Conservation (phyloP, 441 rosid genomes). For the Populus hybrid region DNA sequence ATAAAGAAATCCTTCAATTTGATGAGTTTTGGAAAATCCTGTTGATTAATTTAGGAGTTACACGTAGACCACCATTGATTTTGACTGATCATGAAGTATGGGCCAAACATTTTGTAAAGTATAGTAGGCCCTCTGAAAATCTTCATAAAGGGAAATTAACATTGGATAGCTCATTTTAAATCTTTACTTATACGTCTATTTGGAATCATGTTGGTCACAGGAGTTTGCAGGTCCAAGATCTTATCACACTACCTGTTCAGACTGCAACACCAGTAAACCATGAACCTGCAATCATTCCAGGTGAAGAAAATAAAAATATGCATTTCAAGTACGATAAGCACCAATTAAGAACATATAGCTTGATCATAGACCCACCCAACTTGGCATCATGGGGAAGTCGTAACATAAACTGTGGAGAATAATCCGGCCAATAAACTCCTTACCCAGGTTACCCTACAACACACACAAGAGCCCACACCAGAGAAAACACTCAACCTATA, state of each 20-base stretch:
- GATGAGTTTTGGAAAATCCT: neutral
- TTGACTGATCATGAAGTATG: neutral
- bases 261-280: slow-evolving; percentile 40
- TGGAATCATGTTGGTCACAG: slow-evolving; percentile 40
- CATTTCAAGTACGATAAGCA: too few relatives aligned
- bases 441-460: too few relatives aligned
- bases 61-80: neutral
- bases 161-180: neutral
- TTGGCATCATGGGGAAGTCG: too few relatives aligned
- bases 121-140: slow-evolving; percentile 3
- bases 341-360: too few relatives aligned
- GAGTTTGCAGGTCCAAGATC: slow-evolving; percentile 91
- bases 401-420: too few relatives aligned
- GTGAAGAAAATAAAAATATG: slow-evolving; percentile 19
- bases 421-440: too few relatives aligned
- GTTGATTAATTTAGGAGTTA: neutral
- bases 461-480: too few relatives aligned
- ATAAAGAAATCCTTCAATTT: neutral
- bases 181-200: too few relatives aligned
- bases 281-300: slow-evolving; percentile 91
- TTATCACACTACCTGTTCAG: slow-evolving; percentile 68
- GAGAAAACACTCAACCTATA: too few relatives aligned
- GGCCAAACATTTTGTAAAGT: neutral
- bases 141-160: slow-evolving; percentile 17
- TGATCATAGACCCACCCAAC: too few relatives aligned